Evolutionary conservation across 768 basidiomycete genomes (phyloP).

Genomic region (Botryobasidium botryosum): DNA sequence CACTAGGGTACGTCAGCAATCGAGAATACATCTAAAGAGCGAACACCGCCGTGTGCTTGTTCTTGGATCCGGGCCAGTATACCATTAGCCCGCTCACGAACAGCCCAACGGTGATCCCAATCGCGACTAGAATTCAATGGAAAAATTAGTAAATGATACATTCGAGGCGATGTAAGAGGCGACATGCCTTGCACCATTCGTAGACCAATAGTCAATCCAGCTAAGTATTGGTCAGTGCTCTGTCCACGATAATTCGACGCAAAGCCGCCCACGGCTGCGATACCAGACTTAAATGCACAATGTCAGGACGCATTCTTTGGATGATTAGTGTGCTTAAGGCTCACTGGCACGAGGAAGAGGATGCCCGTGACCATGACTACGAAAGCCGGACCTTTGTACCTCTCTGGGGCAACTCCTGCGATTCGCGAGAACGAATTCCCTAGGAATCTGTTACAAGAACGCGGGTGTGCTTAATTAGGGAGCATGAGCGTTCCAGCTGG

Average conservation of each 20-base stretch:
- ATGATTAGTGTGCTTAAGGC: constrained; percentile 16
- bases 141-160: not conserved
- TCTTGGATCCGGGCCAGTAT: no score
- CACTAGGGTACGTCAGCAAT: no score
- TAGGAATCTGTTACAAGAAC: no score
- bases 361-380: constrained; percentile 85
- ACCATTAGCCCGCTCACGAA: no score
- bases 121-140: constrained; percentile 33
- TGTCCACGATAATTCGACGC: constrained; percentile 24
- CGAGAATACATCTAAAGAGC: no score
- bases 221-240: constrained; percentile 18
- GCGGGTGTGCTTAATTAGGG: not conserved
- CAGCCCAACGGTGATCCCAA: constrained; percentile 77
- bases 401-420: no score
- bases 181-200: constrained; percentile 63
- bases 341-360: constrained; percentile 68
- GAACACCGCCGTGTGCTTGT: no score
- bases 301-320: not conserved
- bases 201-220: constrained; percentile 39
- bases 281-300: constrained; percentile 38
- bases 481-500: no score
- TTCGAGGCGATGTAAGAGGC: not conserved
- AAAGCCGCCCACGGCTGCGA: constrained; percentile 75
- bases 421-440: not conserved
- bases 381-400: constrained; percentile 30